Conservation (phyloP, 768 basidiomycete genomes). For the Mycena sanguinolenta region DNA sequence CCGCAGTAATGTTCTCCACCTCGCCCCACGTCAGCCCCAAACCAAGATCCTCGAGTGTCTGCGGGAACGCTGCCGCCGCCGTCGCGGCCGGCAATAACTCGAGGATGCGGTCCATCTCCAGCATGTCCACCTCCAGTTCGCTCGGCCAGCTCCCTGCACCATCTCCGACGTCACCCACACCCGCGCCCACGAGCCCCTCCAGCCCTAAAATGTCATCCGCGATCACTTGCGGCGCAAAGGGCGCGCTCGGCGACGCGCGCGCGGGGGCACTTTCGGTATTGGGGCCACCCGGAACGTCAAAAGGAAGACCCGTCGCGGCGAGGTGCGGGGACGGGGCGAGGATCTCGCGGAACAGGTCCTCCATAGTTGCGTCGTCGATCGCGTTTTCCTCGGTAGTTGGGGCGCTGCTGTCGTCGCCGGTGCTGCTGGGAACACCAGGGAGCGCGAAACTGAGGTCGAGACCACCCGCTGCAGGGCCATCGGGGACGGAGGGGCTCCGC, state of each 20-base stretch:
- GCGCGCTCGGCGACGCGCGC: constrained; percentile 39
- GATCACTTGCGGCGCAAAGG: constrained; percentile 41
- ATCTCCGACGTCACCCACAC: constrained; percentile 18
- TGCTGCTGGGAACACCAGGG: too few species aligned
- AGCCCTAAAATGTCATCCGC: constrained; percentile 36
- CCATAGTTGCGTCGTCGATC: constrained; percentile 75
- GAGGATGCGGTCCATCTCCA: constrained; percentile 39
- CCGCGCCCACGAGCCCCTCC: constrained; percentile 34
- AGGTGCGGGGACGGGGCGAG: constrained; percentile 63
- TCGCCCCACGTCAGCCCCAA: constrained; percentile 32
- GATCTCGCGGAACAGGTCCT: constrained; percentile 78
- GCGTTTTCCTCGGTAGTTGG: constrained; percentile 34
- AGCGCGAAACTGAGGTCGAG: constrained; percentile 53
- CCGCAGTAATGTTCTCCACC: constrained; percentile 24
- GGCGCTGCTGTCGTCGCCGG: constrained; percentile 40
- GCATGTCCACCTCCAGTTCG: constrained; percentile 38
- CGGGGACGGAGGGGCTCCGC: constrained; percentile 59
- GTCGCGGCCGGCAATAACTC: constrained; percentile 34
- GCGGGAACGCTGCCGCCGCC: constrained; percentile 31
- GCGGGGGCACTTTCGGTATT: constrained; percentile 35
- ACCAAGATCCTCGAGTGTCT: constrained; percentile 33
- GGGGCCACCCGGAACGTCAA: constrained; percentile 38
- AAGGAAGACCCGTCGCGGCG: constrained; percentile 49
- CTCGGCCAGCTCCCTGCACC: constrained; percentile 28
- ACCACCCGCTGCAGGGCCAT: constrained; percentile 97